These are phyloP conservation scores for Selaginella tamariscina DNA, from an alignment of 75 land plant species.

Conservation along the genomic window DNA sequence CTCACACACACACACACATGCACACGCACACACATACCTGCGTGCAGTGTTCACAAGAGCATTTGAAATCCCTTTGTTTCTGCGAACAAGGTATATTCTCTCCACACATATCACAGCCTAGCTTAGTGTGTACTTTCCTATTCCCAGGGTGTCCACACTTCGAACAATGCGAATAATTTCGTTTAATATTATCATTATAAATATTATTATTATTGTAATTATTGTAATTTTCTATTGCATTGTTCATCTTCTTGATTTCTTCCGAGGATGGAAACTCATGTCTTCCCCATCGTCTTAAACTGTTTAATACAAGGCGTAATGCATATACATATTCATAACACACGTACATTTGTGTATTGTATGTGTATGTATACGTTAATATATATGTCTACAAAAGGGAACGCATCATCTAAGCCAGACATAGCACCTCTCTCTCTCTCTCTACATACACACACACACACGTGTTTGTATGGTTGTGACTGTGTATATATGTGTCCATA, in stretches of 20 bases:
- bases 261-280: constrained; percentile 12
- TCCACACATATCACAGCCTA: constrained; percentile 46
- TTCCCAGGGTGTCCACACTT: constrained; percentile 83
- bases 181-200: constrained; percentile 10
- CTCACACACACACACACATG: neutral
- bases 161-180: constrained; percentile 50
- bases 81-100: constrained; percentile 20
- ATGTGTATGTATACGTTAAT: too few species aligned
- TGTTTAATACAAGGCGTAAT: neutral
- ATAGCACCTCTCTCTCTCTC: too few species aligned
- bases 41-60: constrained; percentile 41
- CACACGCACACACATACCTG: constrained; percentile 23
- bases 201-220: neutral
- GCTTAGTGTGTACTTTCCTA: constrained; percentile 40
- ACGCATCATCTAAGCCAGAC: neutral
- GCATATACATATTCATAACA: neutral
- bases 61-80: constrained; percentile 47
- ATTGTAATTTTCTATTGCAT: neutral
- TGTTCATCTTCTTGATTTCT: neutral
- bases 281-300: constrained; percentile 24
- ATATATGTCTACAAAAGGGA: too few species aligned
- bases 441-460: too few species aligned
- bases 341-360: too few species aligned
- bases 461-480: too few species aligned
- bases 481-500: too few species aligned